phyloP scores from a whole-genome alignment of 352 stramenopile species.

The Globisporangium irregulare region DNA sequence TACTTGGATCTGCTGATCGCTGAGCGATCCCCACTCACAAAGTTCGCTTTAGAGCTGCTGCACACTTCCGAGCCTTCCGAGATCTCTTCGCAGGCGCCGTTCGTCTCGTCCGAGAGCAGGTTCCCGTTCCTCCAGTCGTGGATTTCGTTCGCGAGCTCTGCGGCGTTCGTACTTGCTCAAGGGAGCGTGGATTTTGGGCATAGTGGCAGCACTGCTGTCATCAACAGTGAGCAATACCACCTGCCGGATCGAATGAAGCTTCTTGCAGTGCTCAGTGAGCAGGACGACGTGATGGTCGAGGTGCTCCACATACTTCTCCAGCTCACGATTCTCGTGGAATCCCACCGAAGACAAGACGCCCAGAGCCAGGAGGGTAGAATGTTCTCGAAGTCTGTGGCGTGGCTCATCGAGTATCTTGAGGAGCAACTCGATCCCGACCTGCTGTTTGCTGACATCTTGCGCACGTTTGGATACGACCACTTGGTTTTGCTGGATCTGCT shows the following conservation, averaged over 20 bases:
- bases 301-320: conserved; percentile 44
- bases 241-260: conserved; percentile 26
- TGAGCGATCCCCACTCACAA: conserved; percentile 25
- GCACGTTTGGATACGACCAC: conserved; percentile 48
- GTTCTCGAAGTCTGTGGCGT: background rate
- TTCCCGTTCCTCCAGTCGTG: conserved; percentile 68
- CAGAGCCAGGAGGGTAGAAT: background rate
- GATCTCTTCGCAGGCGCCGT: conserved; percentile 26
- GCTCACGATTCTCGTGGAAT: conserved; percentile 16
- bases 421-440: conserved; percentile 46
- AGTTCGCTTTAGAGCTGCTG: conserved; percentile 27
- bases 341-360: background rate
- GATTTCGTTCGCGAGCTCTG: conserved; percentile 32
- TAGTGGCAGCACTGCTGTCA: background rate
- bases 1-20: conserved; percentile 22
- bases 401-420: conserved; percentile 16
- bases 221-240: background rate
- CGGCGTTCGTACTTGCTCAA: conserved; percentile 23
- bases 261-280: conserved; percentile 52
- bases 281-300: conserved; percentile 71
- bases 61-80: conserved; percentile 14
- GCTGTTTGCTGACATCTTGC: conserved; percentile 56
- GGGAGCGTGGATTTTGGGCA: background rate
- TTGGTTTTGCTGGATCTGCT: conserved; percentile 69
- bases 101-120: conserved; percentile 29